A percentile compares a stretch with the other conserved stretches of the same genome.
Conservation (phyloP, 1,284 basidiomycete genomes). For the Tilletia walkeri region DNA sequence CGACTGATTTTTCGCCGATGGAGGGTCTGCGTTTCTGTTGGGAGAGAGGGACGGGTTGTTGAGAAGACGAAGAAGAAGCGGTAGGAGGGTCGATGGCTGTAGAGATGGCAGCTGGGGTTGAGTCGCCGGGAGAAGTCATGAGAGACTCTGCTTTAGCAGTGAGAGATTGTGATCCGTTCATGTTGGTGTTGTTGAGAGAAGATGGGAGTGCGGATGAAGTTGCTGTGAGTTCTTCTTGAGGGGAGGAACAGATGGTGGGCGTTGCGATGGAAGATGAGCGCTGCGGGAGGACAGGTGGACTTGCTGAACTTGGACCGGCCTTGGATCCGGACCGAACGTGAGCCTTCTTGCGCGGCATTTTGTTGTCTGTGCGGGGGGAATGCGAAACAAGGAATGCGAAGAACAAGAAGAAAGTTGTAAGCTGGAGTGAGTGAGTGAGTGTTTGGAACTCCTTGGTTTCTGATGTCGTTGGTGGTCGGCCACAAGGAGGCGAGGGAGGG, state of each 20-base stretch:
- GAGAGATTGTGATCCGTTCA: not conserved
- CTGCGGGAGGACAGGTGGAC: not conserved
- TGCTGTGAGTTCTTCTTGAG: not conserved
- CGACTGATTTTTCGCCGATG: not conserved
- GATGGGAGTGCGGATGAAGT: not conserved
- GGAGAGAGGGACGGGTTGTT: not conserved
- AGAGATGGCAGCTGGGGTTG: not conserved
- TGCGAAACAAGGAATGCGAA: too few species aligned
- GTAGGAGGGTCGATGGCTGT: not conserved
- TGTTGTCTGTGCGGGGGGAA: not conserved
- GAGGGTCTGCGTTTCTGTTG: not conserved
- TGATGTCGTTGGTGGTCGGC: too few species aligned
- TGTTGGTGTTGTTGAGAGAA: too few species aligned
- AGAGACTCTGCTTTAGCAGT: not conserved
- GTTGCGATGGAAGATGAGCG: not conserved
- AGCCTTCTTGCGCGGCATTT: slow-evolving; percentile 10
- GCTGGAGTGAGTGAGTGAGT: too few species aligned
- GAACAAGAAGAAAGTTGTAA: too few species aligned
- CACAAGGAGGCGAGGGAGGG: too few species aligned
- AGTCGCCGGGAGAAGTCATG: not conserved
- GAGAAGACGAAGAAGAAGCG: not conserved
- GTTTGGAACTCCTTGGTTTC: too few species aligned
- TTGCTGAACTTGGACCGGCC: not conserved
- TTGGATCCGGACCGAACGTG: slow-evolving; percentile 8
- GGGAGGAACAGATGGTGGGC: too few species aligned